Evolutionary conservation across 176 grass and related monocot genomes (phyloP), one percentile per base, ranked within the genome.

Genomic region (Carex parvula): DNA sequence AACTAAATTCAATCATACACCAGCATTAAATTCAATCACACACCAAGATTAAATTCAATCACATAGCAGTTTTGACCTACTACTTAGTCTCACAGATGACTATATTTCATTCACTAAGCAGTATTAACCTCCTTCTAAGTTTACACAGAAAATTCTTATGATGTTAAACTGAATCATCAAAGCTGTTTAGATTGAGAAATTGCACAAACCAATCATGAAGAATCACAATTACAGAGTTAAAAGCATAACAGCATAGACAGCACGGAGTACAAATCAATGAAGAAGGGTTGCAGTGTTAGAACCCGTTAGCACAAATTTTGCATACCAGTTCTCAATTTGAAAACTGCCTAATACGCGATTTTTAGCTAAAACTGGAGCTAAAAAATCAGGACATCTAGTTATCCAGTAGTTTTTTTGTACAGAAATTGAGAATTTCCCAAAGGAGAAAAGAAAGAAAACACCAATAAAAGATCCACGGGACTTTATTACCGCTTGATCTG

Each of bases 391-490:
- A 70, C 14, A 17, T 2, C 35, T 17, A 39, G 14, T 70, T 70
- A 41, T 26, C 18, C 72, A 32, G 9, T 76, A 53, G 13, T 54
- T 76, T 29, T 54, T 32, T 5, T 10, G 42, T 24, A 73, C 70
- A 54, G 44, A 30, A 73, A 52, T 75, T 75, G 46, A 56, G 52
- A 78, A 78, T 57, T 78, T 32, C 73, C 52, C 73, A 56, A 78
- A 78, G 24, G 12, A 22, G 73, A 77, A 77, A 77, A 56, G 26
- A 39, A 39, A 30, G 9, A 78, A 77, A 77, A 6, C 6, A 30
- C 13, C 50, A 32, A 44, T 16, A 54, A 54, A 76, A 75, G 70
- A 71, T 70, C 16, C 26, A 69, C 29, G 12, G 32, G 33, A 18
- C 17, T 35, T 18, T 24, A 76, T 29, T 56, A 56, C 50, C 24